Evolutionary conservation across 768 basidiomycete genomes (phyloP).

Genomic region (Suillus variegatus): DNA sequence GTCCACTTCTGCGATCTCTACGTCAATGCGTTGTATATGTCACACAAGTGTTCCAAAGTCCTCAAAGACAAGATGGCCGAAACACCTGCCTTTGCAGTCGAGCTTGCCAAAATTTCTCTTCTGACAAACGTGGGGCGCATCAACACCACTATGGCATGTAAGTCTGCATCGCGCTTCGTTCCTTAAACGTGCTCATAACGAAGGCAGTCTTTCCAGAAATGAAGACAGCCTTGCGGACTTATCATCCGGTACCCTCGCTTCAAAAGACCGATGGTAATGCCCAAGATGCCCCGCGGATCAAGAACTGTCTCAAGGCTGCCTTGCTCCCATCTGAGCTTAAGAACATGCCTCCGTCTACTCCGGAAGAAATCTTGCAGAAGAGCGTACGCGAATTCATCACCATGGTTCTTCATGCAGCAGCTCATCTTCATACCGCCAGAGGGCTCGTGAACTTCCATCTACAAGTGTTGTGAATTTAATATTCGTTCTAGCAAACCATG

Average conservation of each 20-base stretch:
- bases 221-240: conserved; percentile 87
- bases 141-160: conserved; percentile 90
- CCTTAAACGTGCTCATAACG: conserved; percentile 20
- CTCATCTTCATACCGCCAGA: conserved; percentile 38
- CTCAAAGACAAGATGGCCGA: conserved; percentile 88
- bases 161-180: conserved; percentile 28
- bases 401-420: conserved; percentile 10
- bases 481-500: conserved; percentile 80
- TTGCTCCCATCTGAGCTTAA: conserved; percentile 70
- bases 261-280: conserved; percentile 88
- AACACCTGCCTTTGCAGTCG: conserved; percentile 73
- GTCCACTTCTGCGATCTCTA: conserved; percentile 84
- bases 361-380: conserved; percentile 71
- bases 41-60: conserved; percentile 83
- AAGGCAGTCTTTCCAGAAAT: conserved; percentile 85
- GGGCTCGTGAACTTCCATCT: conserved; percentile 64
- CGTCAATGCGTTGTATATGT: conserved; percentile 77
- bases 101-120: conserved; percentile 81
- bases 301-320: conserved; percentile 85
- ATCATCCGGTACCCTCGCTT: conserved; percentile 85
- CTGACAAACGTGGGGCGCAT: conserved; percentile 89
- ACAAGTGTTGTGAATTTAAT: conserved; percentile 87
- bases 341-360: conserved; percentile 66
- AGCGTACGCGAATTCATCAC: conserved; percentile 45
- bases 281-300: conserved; percentile 90